phyloP scores from a whole-genome alignment of 768 basidiomycete species.

The Heimioporus sp. region DNA sequence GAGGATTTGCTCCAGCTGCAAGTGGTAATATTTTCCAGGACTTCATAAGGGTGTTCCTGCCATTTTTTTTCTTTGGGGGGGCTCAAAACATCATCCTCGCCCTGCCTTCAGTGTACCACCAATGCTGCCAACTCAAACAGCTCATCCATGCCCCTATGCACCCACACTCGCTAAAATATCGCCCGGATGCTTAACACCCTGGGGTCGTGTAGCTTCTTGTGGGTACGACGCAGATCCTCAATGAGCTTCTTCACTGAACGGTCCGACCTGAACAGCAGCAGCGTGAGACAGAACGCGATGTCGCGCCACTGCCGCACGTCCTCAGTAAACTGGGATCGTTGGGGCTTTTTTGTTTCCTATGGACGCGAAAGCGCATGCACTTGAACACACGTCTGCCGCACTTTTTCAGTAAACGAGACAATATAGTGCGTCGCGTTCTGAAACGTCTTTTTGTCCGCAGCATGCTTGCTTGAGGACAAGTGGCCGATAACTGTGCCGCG shows the following conservation, averaged over 20 bases:
- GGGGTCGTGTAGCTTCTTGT: slow-evolving; percentile 92
- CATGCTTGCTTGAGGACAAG: slow-evolving; percentile 84
- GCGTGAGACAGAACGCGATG: slow-evolving; percentile 91
- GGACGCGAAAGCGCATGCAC: no score
- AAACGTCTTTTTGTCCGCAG: slow-evolving; percentile 90
- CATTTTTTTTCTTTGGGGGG: no score
- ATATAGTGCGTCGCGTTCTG: slow-evolving; percentile 93
- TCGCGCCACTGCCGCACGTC: slow-evolving; percentile 97
- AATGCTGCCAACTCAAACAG: slow-evolving; percentile 91
- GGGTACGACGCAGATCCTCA: slow-evolving; percentile 88
- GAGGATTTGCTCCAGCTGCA: no score
- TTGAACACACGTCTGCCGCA: slow-evolving; percentile 15
- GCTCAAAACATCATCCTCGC: no score
- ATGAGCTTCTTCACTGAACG: slow-evolving; percentile 94
- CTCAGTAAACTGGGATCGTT: slow-evolving; percentile 85
- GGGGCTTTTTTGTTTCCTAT: slow-evolving; percentile 96
- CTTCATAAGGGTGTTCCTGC: no score
- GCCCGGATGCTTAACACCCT: slow-evolving; percentile 75
- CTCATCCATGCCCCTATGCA: slow-evolving; percentile 87
- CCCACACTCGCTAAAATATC: slow-evolving; percentile 88
- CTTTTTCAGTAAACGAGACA: slow-evolving; percentile 97
- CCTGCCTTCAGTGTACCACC: slow-evolving; percentile 78
- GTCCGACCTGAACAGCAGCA: slow-evolving; percentile 96
- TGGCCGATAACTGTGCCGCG: slow-evolving; percentile 64
- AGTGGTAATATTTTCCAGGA: no score